Evolutionary conservation across 768 basidiomycete species (phyloP).

Genomic region (Mycena latifolia): DNA sequence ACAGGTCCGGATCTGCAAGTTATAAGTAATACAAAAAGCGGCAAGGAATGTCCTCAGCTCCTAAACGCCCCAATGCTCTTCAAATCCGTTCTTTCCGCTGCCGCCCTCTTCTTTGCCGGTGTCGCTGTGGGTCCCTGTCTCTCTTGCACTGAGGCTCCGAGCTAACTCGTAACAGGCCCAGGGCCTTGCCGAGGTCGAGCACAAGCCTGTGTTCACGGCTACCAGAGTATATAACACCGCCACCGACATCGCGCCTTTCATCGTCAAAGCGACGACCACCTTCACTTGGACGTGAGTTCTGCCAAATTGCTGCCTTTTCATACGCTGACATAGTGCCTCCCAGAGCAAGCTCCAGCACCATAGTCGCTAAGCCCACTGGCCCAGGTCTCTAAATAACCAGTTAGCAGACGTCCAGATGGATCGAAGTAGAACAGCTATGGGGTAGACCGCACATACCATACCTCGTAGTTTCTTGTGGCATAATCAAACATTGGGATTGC

Average conservation of each 20-base stretch:
- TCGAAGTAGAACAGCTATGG: too few relatives aligned
- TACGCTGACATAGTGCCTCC: not conserved
- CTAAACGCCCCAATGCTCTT: slow-evolving; percentile 15
- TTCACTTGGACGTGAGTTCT: slow-evolving; percentile 9
- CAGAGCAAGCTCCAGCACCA: slow-evolving; percentile 20
- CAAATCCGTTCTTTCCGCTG: slow-evolving; percentile 3
- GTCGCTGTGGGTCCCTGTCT: not conserved
- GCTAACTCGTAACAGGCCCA: slow-evolving; percentile 1
- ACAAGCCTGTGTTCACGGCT: slow-evolving; percentile 10
- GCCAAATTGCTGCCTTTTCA: not conserved
- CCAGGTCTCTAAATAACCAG: slow-evolving; percentile 9
- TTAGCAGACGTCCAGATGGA: not conserved
- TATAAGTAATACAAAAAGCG: not conserved
- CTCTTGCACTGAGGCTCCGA: not conserved
- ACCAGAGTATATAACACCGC: slow-evolving; percentile 18
- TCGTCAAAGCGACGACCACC: slow-evolving; percentile 5
- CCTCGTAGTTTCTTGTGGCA: not conserved
- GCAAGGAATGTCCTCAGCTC: not conserved
- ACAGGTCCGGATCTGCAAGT: not conserved
- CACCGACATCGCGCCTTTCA: slow-evolving; percentile 16
- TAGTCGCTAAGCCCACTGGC: slow-evolving; percentile 4
- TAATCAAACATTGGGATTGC: too few relatives aligned
- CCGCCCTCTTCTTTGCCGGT: not conserved
- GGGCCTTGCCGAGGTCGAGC: too few relatives aligned
- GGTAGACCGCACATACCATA: not conserved